Base-by-base conservation (phyloP, 148 eudicot species). In the Arctostaphylos glauca region DNA sequence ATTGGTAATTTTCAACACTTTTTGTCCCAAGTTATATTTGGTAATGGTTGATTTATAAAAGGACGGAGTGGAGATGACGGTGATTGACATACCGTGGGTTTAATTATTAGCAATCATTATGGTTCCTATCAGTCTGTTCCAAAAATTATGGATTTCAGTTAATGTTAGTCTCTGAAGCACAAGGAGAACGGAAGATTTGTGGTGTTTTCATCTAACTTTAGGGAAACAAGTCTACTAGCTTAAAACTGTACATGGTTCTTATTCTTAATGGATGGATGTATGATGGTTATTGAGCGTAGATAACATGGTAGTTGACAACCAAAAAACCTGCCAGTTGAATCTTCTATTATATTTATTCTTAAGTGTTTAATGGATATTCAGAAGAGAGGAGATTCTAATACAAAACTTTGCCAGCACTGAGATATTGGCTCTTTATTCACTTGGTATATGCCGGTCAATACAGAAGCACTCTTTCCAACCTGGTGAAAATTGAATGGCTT, bases 31-130 rank as follows among this genome's bases (percentile, higher is more conserved):
- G 31, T 79, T 59, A 9, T 19, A 54, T 53, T 50, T 5, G 23
- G 14, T 70, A 46, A 55, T 47, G 58, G 44, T 77, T 67, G 2
- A 71, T 72, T 10, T 70, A 38, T 59, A 16, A 2, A 64, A 55
- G 47, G 83, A 2, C 6, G 78, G 81, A 60, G 18, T 25, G 50
- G n/a, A 5, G 41, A 48, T 13, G 85, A 83, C 67, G 47, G 55
- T 2, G 77, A 70, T 56, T 56, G 50, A 43, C 9, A 64, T 77
- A 16, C 8, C 16, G 14, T n/a, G 19, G 83, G 21, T 8, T 72
- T 25, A 70, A 74, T 74, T 50, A 48, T 48, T 55, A 21, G 50
- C 43, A 49, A 3, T 47, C 5, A n/a, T 44, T 56, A 8, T 46
- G 80, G 71, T 23, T 74, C 49, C 49, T 59, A n/a, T 74, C 73